phyloP scores from a whole-genome alignment of 2,329 filamentous ascomycete genomes.

The Penicillium sclerotiorum region DNA sequence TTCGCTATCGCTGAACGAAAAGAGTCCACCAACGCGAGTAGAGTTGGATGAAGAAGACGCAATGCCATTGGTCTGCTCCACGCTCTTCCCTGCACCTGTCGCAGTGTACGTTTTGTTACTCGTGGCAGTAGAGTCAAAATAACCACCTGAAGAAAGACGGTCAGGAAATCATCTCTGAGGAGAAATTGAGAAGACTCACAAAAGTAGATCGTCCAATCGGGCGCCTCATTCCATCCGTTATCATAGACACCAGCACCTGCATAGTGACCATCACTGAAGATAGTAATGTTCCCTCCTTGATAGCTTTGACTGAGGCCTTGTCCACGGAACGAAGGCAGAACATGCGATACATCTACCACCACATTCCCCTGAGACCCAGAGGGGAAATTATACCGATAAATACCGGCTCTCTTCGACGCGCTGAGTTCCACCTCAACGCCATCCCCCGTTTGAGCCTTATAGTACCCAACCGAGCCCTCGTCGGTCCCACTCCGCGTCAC shows the following conservation, averaged over 20 bases:
- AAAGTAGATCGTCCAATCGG: conserved; percentile 49
- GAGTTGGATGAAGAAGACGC: conserved; percentile 50
- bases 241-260: conserved; percentile 65
- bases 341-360: conserved; percentile 67
- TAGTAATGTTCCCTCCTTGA: conserved; percentile 60
- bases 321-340: conserved; percentile 64
- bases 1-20: conserved; percentile 53
- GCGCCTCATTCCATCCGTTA: conserved; percentile 68
- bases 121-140: conserved; percentile 52
- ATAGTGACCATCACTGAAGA: conserved; percentile 58
- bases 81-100: conserved; percentile 30
- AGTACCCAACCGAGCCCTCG: conserved; percentile 62
- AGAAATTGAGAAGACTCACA: conserved; percentile 19
- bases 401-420: conserved; percentile 53
- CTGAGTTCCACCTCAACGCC: conserved; percentile 61
- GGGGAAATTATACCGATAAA: conserved; percentile 66
- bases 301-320: conserved; percentile 65
- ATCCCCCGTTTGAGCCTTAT: conserved; percentile 58
- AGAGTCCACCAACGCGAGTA: conserved; percentile 48
- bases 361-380: conserved; percentile 45
- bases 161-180: not conserved
- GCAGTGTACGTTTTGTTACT: conserved; percentile 33
- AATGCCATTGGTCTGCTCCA: conserved; percentile 28
- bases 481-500: conserved; percentile 57
- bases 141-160: conserved; percentile 56